A percentile compares a stretch with the other conserved stretches of the same genome.
phyloP scores from a whole-genome alignment of 2,329 filamentous ascomycete species.

The Paecilomyces sp. region DNA sequence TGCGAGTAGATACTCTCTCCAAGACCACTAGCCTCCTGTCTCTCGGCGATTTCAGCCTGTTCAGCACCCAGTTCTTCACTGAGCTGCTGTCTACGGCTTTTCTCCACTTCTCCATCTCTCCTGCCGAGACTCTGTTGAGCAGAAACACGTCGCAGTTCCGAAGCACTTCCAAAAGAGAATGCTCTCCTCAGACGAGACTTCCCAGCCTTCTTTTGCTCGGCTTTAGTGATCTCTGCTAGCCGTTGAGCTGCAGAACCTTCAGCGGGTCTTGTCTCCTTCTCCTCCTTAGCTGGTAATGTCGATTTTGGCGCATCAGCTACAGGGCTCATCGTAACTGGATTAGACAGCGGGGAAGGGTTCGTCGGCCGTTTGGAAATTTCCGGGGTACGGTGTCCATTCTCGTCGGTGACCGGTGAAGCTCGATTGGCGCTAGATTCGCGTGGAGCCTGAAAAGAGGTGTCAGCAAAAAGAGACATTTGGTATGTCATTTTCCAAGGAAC shows the following conservation, averaged over 20 bases:
- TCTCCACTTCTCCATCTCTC: constrained; percentile 41
- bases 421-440: background rate
- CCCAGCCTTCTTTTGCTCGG: constrained; percentile 67
- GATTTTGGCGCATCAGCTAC: constrained; percentile 37
- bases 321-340: constrained; percentile 57
- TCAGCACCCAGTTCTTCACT: constrained; percentile 74
- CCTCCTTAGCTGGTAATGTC: constrained; percentile 31
- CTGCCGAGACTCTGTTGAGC: constrained; percentile 51
- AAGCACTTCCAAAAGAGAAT: constrained; percentile 93
- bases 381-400: constrained; percentile 43
- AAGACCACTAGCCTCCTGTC: constrained; percentile 86
- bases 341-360: constrained; percentile 68
- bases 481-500: background rate
- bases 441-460: background rate
- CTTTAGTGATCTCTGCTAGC: constrained; percentile 78
- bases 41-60: constrained; percentile 82
- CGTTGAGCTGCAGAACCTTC: constrained; percentile 73
- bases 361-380: constrained; percentile 59
- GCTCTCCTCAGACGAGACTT: constrained; percentile 83
- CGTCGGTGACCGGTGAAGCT: background rate
- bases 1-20: constrained; percentile 84
- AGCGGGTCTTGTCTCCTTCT: constrained; percentile 23
- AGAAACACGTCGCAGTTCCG: constrained; percentile 73
- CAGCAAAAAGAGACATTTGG: background rate
- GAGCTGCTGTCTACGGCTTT: constrained; percentile 58